Percentiles rank a stretch among this genome's conserved stretches.
Evolutionary conservation across 352 stramenopile genomes (phyloP).

Genomic region (Phytophthora niederhauseri): DNA sequence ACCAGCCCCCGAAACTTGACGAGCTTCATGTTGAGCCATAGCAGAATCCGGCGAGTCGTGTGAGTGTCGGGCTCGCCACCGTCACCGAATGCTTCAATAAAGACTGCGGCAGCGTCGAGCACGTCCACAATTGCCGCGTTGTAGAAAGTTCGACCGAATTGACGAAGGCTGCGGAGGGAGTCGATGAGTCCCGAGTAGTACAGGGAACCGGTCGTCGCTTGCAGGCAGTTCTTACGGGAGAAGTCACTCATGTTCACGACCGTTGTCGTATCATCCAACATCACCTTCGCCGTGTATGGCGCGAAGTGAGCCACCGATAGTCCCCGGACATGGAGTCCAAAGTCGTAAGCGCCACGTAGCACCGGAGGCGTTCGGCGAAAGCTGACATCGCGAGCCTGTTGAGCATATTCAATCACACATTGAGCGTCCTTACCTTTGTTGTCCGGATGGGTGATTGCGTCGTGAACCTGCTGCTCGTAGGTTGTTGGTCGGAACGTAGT

Average conservation of each 20-base stretch:
- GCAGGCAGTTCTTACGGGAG: conserved; percentile 1
- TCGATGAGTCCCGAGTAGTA: neutral
- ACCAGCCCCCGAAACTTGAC: conserved; percentile 17
- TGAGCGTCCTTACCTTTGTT: conserved; percentile 13
- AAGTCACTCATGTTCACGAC: conserved; percentile 18
- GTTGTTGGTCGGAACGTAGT: no score
- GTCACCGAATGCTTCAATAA: conserved; percentile 6
- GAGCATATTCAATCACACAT: conserved; percentile 18
- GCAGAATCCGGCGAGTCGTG: neutral
- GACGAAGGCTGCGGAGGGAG: neutral
- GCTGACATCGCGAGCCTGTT: conserved; percentile 6
- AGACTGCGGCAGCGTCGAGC: neutral
- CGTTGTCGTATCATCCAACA: neutral
- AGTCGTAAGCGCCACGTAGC: conserved; percentile 10
- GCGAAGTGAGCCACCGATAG: conserved; percentile 16
- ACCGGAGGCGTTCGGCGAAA: conserved; percentile 1
- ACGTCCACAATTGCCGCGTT: neutral
- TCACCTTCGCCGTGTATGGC: neutral
- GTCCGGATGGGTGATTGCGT: conserved; percentile 7
- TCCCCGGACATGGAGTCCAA: conserved; percentile 4
- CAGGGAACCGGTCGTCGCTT: neutral
- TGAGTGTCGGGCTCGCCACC: neutral
- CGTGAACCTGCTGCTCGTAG: neutral
- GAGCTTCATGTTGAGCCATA: conserved; percentile 23
- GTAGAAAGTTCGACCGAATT: conserved; percentile 21